These are phyloP conservation scores for Eucalyptus rudis DNA, from an alignment of 345 rosid species.

Conservation along the genomic window DNA sequence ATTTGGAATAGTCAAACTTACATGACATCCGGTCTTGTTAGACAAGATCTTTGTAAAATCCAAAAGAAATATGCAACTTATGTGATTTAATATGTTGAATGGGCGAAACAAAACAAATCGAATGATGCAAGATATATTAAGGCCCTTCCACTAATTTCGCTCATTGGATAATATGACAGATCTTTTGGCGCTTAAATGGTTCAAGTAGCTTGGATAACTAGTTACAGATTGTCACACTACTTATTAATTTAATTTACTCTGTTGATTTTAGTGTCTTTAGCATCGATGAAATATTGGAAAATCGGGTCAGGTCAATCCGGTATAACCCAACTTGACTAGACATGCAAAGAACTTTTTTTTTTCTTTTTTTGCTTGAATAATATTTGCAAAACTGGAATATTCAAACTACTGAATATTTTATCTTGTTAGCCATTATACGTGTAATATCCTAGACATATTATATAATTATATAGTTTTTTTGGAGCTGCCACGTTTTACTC, in stretches of 20 bases:
- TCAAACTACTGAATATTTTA: too few species aligned
- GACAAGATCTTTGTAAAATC: neutral
- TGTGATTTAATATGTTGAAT: too few species aligned
- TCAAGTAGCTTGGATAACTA: neutral
- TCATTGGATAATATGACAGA: too few species aligned
- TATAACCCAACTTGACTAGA: neutral
- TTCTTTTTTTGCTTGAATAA: too few species aligned
- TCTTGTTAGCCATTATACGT: too few species aligned
- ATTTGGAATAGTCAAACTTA: neutral
- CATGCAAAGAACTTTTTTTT: too few species aligned
- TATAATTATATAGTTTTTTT: too few species aligned
- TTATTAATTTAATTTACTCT: neutral
- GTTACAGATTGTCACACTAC: neutral
- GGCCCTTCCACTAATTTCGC: neutral
- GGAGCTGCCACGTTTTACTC: neutral
- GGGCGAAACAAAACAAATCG: too few species aligned
- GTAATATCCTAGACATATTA: too few species aligned
- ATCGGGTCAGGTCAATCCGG: neutral
- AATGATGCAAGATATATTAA: too few species aligned
- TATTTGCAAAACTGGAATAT: neutral
- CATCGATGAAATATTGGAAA: neutral
- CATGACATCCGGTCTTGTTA: neutral
- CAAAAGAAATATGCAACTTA: too few species aligned
- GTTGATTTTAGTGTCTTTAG: neutral
- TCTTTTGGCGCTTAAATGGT: too few species aligned